Conservation (phyloP, 75 land plant species). For the Sequoiadendron giganteum region DNA sequence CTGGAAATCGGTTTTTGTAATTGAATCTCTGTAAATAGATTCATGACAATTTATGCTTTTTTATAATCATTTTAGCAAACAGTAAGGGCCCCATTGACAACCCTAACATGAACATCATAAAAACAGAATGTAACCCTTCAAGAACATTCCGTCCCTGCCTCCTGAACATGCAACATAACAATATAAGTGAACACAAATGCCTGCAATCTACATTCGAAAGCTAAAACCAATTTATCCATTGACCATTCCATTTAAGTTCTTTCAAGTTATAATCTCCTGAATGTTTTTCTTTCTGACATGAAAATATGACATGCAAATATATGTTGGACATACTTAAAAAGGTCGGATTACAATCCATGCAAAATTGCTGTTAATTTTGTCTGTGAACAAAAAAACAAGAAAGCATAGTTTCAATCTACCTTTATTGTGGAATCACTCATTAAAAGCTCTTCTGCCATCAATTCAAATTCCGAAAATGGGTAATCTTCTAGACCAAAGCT, state of each 20-base stretch:
- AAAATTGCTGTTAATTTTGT: neutral
- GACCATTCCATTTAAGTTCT: neutral
- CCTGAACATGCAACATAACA: neutral
- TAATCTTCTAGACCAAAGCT: constrained; percentile 80
- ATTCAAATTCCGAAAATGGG: constrained; percentile 93
- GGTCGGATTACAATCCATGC: neutral
- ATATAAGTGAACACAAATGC: neutral
- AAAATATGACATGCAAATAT: neutral
- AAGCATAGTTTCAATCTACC: constrained; percentile 25
- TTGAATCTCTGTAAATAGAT: too few relatives aligned
- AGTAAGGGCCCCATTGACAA: neutral
- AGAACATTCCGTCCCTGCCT: neutral
- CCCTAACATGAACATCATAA: neutral
- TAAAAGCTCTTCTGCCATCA: constrained; percentile 95
- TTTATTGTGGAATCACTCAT: constrained; percentile 85
- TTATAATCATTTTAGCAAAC: too few relatives aligned
- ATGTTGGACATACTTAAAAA: neutral
- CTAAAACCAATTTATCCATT: neutral
- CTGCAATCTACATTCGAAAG: neutral
- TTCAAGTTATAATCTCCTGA: neutral
- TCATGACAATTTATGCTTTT: neutral
- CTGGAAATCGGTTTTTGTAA: too few relatives aligned
- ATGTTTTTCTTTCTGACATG: neutral
- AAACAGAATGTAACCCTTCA: neutral
- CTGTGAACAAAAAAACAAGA: neutral